Base-by-base conservation (phyloP, 495 filamentous ascomycete species). In the Bacidia gigantensis region DNA sequence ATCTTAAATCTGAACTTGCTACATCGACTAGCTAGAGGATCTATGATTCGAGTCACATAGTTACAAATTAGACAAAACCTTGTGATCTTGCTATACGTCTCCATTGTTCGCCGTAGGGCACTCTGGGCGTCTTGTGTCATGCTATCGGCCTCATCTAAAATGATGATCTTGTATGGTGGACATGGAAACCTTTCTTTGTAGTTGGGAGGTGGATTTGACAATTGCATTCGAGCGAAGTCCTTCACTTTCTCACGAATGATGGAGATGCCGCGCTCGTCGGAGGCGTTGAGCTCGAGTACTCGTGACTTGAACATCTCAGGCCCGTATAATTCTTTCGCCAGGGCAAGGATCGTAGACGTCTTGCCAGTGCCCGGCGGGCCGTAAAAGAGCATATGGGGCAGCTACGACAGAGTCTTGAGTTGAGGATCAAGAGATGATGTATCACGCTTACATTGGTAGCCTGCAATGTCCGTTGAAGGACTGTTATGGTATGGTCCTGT, bases 361-460 rank as follows among this genome's bases (percentile, higher is more conserved):
- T 99, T 99, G 57, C 92, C 92, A 0, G 93, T 99, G 39, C 92
- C 92, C 0, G 92, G 92, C 0, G 92, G 93, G 5, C 93, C 93
- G 62, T 99, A 99, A 73, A 97, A 97, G 63, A 99, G 87, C 88
- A 99, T 95, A 67, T 99, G 93, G 20, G 92, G 92, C 45, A 99
- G 83, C 85, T 90, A 51, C 25, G 10, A 9, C 24, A 35, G 14
- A 5, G 14, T 43, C 3, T n/a, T 11, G 18, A 11, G 11, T 11
- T 50, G 5, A 11, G 20, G 32, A 24, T 23, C 14, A 35, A 26
- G 11, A 55, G 40, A 21, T 38, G 18, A 18, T 25, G 32, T 46
- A 41, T 52, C 42, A 24, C 35, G 60, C 73, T 43, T 68, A 89
- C 86, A 63, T 98, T 98, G 45, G 88, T 84, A 64, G 90, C 84